Base-by-base conservation (phyloP, 306 rosid species). In the Rubus parviflorus region DNA sequence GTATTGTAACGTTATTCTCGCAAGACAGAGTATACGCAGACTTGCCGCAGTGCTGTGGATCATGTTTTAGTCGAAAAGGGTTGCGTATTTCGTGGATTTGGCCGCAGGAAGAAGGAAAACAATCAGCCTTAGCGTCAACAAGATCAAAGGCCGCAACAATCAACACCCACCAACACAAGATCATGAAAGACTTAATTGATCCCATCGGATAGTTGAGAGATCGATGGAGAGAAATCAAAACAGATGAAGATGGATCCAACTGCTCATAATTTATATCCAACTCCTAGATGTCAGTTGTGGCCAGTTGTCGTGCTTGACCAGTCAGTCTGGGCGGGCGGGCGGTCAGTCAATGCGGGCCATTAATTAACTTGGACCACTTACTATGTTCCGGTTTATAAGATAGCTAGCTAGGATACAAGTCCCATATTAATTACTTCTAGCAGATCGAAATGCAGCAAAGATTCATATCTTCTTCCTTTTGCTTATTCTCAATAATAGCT, bases 71-170 rank as follows among this genome's bases (percentile, higher is more conserved):
- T 53, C 58, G 58, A n/a, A 53, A 53, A 53, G 58, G 58, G 11
- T 53, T 0, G 6, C 58, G 8, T 53, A 53, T 53, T 6, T 53
- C 10, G 0, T 19, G 58, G 23, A 53, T 17, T 19, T 53, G 8
- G 23, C 77, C 81, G 8, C 89, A 86, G 0, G 53, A 35, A 4
- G 81, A 7, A 13, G 58, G 58, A 48, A 48, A 5, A 48, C 52
- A 48, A 16, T 48, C 52, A 53, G 3, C 58, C 58, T 16, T 53
- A 7, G 52, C 52, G 16, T 13, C 52, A 48, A 13, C 52, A 48
- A 48, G 52, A 48, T 48, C 52, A 48, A 48, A 48, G 52, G 52
- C 52, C 8, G 22, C 58, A 0, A 53, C 22, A 19, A 17, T 19
- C 6, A 19, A 17, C 20, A 53, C n/a, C 58, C 58, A 53, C 58